Percentiles rank a stretch among this genome's conserved stretches.
These are phyloP conservation scores for Cardamine chenopodiifolia DNA, from an alignment of 345 rosid species.

Conservation along the genomic window DNA sequence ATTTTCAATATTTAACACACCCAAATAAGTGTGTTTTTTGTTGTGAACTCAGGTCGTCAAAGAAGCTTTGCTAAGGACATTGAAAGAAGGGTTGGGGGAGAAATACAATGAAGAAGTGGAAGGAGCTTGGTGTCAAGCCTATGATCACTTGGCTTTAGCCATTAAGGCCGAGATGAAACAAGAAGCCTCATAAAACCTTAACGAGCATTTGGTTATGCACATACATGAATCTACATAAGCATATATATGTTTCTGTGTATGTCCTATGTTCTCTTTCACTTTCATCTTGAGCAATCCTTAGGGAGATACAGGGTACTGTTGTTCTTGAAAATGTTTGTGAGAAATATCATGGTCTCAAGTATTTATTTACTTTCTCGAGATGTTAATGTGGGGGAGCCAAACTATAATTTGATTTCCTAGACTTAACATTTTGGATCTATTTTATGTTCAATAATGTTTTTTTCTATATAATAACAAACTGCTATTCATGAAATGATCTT, in stretches of 20 bases:
- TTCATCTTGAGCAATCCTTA: not conserved
- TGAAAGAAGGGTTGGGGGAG: slow-evolving; percentile 54
- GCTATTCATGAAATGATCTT: not conserved
- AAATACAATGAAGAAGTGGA: slow-evolving; percentile 60
- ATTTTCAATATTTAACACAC: not conserved
- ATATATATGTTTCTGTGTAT: not conserved
- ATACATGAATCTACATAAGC: not conserved
- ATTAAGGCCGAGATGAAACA: slow-evolving; percentile 61
- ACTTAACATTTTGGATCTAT: not conserved
- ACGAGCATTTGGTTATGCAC: not conserved
- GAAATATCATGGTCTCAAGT: not conserved
- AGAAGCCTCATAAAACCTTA: slow-evolving; percentile 25
- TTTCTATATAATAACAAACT: not conserved
- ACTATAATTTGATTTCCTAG: not conserved
- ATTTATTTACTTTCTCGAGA: not conserved
- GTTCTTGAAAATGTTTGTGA: not conserved
- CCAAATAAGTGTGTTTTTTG: not conserved
- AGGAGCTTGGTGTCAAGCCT: slow-evolving; percentile 55
- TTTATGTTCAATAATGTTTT: not conserved
- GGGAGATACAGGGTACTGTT: not conserved
- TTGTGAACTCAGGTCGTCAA: slow-evolving; percentile 48
- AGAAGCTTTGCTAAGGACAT: slow-evolving; percentile 60
- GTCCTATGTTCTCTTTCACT: not conserved
- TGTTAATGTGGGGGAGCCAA: not conserved
- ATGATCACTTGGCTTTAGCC: slow-evolving; percentile 68